Conservation (phyloP, 176 grass and related monocot genomes). For the Ampelocalamus luodianensis region DNA sequence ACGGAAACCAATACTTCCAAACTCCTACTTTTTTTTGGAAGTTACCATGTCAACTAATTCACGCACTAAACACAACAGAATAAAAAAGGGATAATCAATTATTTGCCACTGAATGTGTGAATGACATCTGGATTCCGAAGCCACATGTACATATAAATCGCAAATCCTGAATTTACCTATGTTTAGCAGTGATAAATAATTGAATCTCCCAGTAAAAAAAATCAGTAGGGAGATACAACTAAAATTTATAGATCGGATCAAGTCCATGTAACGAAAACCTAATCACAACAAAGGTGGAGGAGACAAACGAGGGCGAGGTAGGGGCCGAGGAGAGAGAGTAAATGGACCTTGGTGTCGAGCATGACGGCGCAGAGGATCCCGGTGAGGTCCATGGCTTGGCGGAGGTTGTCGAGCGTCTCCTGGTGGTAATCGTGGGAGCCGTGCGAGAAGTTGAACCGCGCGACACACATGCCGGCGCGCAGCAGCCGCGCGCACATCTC, state of each 20-base stretch:
- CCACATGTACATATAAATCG: no score
- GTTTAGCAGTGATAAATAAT: no score
- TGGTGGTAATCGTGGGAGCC: constrained; percentile 88
- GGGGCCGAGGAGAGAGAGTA: neutral
- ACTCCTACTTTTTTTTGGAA: neutral
- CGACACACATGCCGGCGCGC: constrained; percentile 84
- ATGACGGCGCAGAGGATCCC: constrained; percentile 91
- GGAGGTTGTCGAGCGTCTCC: constrained; percentile 88
- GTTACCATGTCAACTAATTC: neutral
- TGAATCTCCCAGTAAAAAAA: no score
- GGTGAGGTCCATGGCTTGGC: constrained; percentile 68
- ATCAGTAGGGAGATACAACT: neutral
- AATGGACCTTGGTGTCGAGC: constrained; percentile 87
- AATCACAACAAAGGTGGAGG: neutral
- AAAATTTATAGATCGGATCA: constrained; percentile 34
- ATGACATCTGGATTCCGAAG: no score
- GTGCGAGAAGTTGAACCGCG: constrained; percentile 95
- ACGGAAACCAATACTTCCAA: neutral
- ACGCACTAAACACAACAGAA: neutral
- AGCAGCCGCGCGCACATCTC: constrained; percentile 82
- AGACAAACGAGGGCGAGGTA: neutral
- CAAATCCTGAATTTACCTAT: no score
- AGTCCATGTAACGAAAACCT: neutral
- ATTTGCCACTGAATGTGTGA: no score
- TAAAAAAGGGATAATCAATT: no score